Evolutionary conservation across 176 grass and related monocot genomes (phyloP), one percentile per base, ranked within the genome.

Genomic region (Zea mays): DNA sequence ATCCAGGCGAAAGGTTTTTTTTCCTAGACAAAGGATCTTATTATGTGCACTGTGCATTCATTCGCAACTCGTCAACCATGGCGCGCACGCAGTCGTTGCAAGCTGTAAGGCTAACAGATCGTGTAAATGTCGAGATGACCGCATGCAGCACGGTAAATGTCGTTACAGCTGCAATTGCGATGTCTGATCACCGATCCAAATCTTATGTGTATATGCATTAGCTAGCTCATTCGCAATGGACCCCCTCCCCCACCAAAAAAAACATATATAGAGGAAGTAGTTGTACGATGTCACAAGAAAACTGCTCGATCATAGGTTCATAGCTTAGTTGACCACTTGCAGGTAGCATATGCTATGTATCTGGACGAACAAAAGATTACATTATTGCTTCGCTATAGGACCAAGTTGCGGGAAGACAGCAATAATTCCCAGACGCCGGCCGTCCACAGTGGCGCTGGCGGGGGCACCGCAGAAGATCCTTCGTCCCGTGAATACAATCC

Each of bases 401-500:
- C 8, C 52, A 55, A 55, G 52, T 55, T 55, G 52, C 8, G 17
- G 6, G 6, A 7, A n/a, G 6, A 55, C 7, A 55, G 15, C 51
- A n/a, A 55, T 55, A 19, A 55, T 19, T 19, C 17, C 0, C 7
- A 8, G 52, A 55, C 52, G 52, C 16, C 15, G 27, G 27, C 27
- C 27, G 27, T 27, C 5, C 16, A 52, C 47, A 52, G 15, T 54
- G 51, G 51, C 2, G 16, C 17, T 55, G 52, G 16, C 17, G n/a
- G 52, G 73, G 57, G 57, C 57, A 70, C 12, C 65, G 47, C 39
- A 55, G 14, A 44, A 74, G 11, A 65, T 65, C 47, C 15, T 21
- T 44, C 14, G 16, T 65, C 81, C 71, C 81, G 81, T 83, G 81
- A 66, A 36, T 46, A 43, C 17, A 12, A 67, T 69, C 33, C 14